These are phyloP conservation scores for Aspergillus sp. DNA, from an alignment of 2,329 filamentous ascomycete species.

Conservation along the genomic window DNA sequence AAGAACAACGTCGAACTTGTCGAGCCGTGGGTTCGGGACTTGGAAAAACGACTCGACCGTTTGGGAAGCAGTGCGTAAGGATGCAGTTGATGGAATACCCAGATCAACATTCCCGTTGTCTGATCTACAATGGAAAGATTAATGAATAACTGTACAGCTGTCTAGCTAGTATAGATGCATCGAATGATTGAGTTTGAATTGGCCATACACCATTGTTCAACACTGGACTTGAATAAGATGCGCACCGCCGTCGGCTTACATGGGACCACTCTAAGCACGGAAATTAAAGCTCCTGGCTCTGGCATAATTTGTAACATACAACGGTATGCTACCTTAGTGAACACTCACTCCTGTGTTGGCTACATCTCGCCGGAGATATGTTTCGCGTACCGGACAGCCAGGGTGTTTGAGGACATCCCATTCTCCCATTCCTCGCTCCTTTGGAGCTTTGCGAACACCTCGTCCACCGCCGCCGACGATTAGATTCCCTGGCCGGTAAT, in stretches of 20 bases:
- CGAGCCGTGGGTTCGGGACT: constrained; percentile 81
- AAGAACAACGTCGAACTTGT: constrained; percentile 80
- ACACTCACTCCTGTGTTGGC: not conserved
- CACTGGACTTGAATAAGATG: no score
- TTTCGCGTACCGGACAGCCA: constrained; percentile 1
- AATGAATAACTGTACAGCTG: constrained; percentile 7
- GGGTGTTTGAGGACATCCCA: constrained; percentile 1
- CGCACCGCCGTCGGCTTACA: no score
- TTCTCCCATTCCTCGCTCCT: not conserved
- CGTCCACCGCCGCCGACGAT: constrained; percentile 57
- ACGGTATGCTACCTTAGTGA: not conserved
- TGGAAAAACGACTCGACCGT: constrained; percentile 73
- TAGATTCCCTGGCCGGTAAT: constrained; percentile 74
- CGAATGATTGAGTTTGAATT: not conserved
- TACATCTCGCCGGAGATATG: constrained; percentile 1
- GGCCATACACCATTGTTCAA: no score
- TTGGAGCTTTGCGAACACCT: not conserved
- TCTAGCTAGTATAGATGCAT: not conserved
- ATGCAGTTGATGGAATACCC: constrained; percentile 10
- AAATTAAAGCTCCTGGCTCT: no score
- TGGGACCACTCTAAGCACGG: no score
- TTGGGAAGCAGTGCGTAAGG: constrained; percentile 41
- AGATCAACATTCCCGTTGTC: not conserved
- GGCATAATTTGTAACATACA: not conserved
- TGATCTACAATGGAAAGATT: not conserved